Evolutionary conservation across 805 yeast genomes (phyloP).

Genomic region (Groenewaldozyma salmanticensis): DNA sequence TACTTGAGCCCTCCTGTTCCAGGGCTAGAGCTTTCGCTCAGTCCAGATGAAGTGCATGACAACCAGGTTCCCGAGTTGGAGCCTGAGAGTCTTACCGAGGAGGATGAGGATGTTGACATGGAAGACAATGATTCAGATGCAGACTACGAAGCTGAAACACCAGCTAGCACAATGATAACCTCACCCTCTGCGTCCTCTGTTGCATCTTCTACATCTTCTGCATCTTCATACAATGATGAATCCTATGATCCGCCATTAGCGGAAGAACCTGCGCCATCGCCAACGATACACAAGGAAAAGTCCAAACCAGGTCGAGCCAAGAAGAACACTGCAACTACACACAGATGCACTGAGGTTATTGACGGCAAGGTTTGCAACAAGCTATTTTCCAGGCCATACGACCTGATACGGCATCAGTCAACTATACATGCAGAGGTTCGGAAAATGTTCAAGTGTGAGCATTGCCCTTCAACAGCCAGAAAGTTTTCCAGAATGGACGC

Average conservation of each 20-base stretch:
- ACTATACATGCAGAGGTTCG: constrained; percentile 88
- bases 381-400: constrained; percentile 89
- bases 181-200: background rate
- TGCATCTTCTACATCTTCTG: too few species aligned
- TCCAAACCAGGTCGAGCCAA: too few species aligned
- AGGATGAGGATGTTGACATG: constrained; percentile 7
- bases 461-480: constrained; percentile 71
- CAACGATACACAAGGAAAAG: too few species aligned
- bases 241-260: too few species aligned
- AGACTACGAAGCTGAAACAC: too few species aligned
- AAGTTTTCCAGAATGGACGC: constrained; percentile 94
- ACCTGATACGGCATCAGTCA: constrained; percentile 88
- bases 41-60: constrained; percentile 3
- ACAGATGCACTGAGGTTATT: constrained; percentile 24
- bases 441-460: constrained; percentile 74
- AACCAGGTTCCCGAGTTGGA: constrained; percentile 3
- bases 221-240: too few species aligned
- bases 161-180: background rate
- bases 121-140: constrained; percentile 5
- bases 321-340: constrained; percentile 8
- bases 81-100: background rate
- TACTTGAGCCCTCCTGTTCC: too few species aligned
- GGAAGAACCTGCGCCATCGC: too few species aligned
- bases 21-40: background rate
- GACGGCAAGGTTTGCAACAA: constrained; percentile 60